Conservation (phyloP, 2,329 filamentous ascomycete species). For the Talaromyces amestolkiae region DNA sequence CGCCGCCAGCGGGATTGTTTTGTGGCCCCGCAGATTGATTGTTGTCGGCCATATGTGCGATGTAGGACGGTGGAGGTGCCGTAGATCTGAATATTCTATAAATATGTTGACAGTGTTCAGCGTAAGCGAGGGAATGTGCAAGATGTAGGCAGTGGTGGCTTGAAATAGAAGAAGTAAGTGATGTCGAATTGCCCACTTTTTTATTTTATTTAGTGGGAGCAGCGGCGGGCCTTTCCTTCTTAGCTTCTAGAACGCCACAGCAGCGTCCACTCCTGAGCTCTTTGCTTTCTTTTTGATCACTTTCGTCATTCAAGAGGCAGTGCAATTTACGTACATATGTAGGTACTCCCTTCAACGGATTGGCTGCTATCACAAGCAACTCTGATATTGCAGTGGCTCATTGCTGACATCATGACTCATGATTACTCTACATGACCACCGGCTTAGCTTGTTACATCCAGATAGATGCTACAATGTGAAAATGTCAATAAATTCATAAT, state of each 20-base stretch:
- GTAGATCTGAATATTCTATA: background rate
- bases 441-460: background rate
- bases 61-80: background rate
- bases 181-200: background rate
- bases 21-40: conserved; percentile 25
- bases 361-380: background rate
- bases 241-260: background rate
- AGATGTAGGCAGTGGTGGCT: background rate
- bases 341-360: background rate
- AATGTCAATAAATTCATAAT: background rate
- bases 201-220: background rate
- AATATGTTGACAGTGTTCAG: background rate
- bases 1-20: conserved; percentile 44
- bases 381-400: background rate
- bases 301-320: background rate
- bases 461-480: background rate
- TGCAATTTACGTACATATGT: background rate
- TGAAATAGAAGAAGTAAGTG: background rate
- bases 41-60: conserved; percentile 20
- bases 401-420: conserved; percentile 11
- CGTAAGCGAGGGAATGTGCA: background rate
- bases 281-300: no score
- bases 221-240: background rate
- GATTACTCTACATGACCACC: conserved; percentile 6
- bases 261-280: no score